phyloP scores from a whole-genome alignment of 352 stramenopile species.

The Globisporangium parvum region DNA sequence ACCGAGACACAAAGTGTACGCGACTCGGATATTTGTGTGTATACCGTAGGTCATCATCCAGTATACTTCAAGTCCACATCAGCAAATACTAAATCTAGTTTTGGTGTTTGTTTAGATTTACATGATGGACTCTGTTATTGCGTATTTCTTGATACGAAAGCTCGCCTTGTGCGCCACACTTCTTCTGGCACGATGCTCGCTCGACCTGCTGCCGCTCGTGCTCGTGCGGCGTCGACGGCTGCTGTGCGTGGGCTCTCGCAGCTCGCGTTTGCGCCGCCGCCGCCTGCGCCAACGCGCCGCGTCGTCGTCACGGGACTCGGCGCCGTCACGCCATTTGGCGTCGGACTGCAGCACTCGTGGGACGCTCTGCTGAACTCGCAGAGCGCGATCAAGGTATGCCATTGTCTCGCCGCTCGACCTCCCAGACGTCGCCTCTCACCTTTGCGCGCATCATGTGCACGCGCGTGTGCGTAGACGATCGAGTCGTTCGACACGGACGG shows the following conservation, averaged over 20 bases:
- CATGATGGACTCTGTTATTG: background rate
- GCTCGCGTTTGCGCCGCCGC: constrained; percentile 59
- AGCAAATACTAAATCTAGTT: background rate
- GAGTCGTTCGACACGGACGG: constrained; percentile 46
- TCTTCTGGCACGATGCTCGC: background rate
- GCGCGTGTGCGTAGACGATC: constrained; percentile 28
- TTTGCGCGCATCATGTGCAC: background rate
- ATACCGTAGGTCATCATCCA: background rate
- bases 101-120: background rate
- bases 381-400: constrained; percentile 57
- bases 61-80: background rate
- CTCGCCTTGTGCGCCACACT: no score
- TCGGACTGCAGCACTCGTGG: constrained; percentile 80
- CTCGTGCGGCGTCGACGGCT: background rate
- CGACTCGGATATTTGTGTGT: background rate
- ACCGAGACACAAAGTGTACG: background rate
- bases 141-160: background rate
- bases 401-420: background rate
- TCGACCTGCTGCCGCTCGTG: background rate
- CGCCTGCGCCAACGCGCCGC: constrained; percentile 50
- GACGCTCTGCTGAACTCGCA: constrained; percentile 71
- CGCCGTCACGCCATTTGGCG: constrained; percentile 87
- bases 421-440: background rate
- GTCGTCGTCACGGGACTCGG: constrained; percentile 92
- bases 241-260: constrained; percentile 37